Evolutionary conservation across 495 filamentous ascomycete genomes (phyloP), one percentile per base, ranked within the genome.

Genomic region (Talaromyces adpressus): DNA sequence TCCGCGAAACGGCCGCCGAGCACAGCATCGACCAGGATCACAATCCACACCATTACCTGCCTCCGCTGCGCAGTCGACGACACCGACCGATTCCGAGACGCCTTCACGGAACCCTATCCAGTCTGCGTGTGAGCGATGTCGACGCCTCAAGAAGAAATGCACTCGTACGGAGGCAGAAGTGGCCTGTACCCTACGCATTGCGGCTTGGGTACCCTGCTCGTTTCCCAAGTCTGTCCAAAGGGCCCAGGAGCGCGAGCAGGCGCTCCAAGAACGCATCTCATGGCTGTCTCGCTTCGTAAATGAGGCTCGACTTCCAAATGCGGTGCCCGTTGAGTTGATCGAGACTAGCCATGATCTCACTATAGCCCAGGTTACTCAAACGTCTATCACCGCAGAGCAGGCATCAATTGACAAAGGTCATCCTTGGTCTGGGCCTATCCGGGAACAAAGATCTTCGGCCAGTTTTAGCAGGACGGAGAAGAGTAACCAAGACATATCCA

Each of bases 141-240:
- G 67, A 9, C 63, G 62, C n/a, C 62, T 68, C 9, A 70, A 70
- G 62, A 70, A 70, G 39, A 65, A 66, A 51, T 70, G 68, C 59
- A 64, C 62, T 16, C 64, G 68, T 30, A 70, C 68, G 22, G 32
- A 60, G 32, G 16, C 41, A 0, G 62, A 63, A 6, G 65, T 63
- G 18, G 30, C 62, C 6, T 67, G 65, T 32, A 62, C 56, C 8
- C 65, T 52, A 18, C 65, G 65, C 30, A 22, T 64, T 11, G 23
- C 53, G n/a, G 62, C 62, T 39, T 67, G 65, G 65, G 6, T 67
- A 5, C 65, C 65, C 34, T 67, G 65, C 52, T 67, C 65, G 9
- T 39, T 67, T 14, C 63, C 62, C 51, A 59, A 64, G 52, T 54
- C 47, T 16, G 16, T 59, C 36, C 53, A 34, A 47, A 62, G 54